These are phyloP conservation scores for Nevesoporus exiguus DNA, from an alignment of 768 basidiomycete species.

Conservation along the genomic window DNA sequence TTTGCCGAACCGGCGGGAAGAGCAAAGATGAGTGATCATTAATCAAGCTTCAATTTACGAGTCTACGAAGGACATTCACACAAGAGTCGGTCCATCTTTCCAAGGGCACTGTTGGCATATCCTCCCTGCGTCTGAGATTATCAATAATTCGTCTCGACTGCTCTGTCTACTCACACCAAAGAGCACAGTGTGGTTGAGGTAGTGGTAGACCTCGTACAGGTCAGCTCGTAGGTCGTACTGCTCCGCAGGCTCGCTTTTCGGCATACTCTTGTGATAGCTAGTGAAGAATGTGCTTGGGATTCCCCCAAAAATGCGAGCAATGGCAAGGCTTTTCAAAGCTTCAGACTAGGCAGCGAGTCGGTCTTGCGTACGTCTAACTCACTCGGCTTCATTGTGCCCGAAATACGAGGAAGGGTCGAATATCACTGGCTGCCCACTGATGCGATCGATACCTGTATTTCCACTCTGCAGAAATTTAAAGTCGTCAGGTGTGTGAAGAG, in stretches of 20 bases:
- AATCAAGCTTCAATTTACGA: conserved; percentile 7
- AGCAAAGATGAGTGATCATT: conserved; percentile 16
- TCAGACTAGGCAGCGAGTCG: not conserved
- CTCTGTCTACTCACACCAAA: conserved; percentile 58
- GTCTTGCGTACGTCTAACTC: conserved; percentile 23
- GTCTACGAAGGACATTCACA: conserved; percentile 29
- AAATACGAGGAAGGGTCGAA: conserved; percentile 79
- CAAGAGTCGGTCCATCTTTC: conserved; percentile 44
- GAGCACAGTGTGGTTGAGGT: conserved; percentile 75
- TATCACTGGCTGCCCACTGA: conserved; percentile 58
- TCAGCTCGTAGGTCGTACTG: conserved; percentile 63
- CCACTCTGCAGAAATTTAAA: conserved; percentile 51
- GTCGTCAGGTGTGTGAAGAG: not conserved
- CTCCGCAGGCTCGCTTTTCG: conserved; percentile 61
- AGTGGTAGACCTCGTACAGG: conserved; percentile 79
- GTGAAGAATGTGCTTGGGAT: conserved; percentile 61
- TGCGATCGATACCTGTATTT: conserved; percentile 59
- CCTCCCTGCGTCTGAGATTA: conserved; percentile 32
- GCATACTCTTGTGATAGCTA: conserved; percentile 59
- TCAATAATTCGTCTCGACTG: not conserved
- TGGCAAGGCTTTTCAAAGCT: conserved; percentile 52
- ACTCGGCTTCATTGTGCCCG: conserved; percentile 84
- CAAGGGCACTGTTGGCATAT: conserved; percentile 53
- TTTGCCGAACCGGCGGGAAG: not conserved
- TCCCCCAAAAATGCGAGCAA: conserved; percentile 78